Base-by-base conservation (phyloP, 164 flowering plant species). In the Hamamelis virginiana region DNA sequence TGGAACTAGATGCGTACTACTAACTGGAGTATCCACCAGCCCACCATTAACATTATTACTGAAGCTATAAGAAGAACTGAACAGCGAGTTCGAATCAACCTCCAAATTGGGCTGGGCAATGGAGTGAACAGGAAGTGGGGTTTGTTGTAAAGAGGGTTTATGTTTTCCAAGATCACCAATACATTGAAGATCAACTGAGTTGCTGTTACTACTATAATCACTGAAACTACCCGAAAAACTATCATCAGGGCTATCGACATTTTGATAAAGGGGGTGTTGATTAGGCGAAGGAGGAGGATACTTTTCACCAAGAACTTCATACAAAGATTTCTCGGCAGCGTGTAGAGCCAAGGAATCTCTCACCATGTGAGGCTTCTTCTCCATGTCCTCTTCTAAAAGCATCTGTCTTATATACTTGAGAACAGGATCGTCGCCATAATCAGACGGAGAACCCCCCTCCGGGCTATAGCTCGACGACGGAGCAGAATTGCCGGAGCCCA, bases 311-410 rank as follows among this genome's bases (percentile, higher is more conserved):
- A 87, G 63, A 19, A 64, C 83, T 12, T 85, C 87, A 70, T 72
- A 81, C 0, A 85, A 69, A 1, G 87, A 80, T 67, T 79, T 81
- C 83, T 87, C 91, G 8, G 88, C 77, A 18, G 79, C 84, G 62
- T 80, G 77, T 16, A 87, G 77, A 45, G 85, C 84, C 66, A 80
- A 76, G 1, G 91, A 80, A 41, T 85, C 91, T 22, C 77, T 78
- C 27, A 81, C 80, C 83, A 81, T 78, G 43, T 76, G 74, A n/a
- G 81, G 73, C 66, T 75, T 79, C 38, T 79, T 79, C 62, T 77
- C 85, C 78, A 81, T 69, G 67, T 80, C 71, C 75, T 87, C 91
- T 57, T 87, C 88, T 84, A 86, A 65, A 26, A 86, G 85, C 62
- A 83, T 72, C 62, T 84, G 85, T 65, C 57, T 80, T 12, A 86